These are phyloP conservation scores for Penicillium sp. DNA, from an alignment of 2,329 filamentous ascomycete species.

Conservation along the genomic window DNA sequence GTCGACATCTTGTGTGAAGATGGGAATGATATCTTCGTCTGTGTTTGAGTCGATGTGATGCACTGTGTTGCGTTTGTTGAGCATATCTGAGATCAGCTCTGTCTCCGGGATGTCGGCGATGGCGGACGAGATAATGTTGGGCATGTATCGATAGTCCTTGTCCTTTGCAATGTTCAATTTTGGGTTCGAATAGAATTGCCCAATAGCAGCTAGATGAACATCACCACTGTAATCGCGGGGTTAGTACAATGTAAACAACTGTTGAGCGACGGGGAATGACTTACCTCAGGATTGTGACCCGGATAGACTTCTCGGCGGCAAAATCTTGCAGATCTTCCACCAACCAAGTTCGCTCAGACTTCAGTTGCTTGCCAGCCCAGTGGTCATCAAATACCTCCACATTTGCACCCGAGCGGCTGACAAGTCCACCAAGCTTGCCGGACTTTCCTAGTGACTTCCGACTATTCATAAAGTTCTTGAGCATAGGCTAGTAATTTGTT, in stretches of 20 bases:
- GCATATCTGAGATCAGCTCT: slow-evolving; percentile 81
- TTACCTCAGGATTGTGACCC: slow-evolving; percentile 81
- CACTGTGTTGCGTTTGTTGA: slow-evolving; percentile 87
- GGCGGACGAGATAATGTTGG: slow-evolving; percentile 88
- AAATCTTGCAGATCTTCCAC: slow-evolving; percentile 91
- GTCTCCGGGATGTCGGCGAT: slow-evolving; percentile 92
- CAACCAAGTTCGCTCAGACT: slow-evolving; percentile 80
- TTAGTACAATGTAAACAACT: background rate
- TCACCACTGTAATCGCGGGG: slow-evolving; percentile 64
- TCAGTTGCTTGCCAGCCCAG: slow-evolving; percentile 96
- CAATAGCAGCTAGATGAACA: slow-evolving; percentile 87
- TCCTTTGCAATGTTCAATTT: slow-evolving; percentile 82
- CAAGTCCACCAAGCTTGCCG: slow-evolving; percentile 73
- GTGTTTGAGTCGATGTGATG: slow-evolving; percentile 69
- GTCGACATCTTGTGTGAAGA: slow-evolving; percentile 87
- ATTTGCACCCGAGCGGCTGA: slow-evolving; percentile 88
- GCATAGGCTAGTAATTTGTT: slow-evolving; percentile 57
- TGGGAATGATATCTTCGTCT: slow-evolving; percentile 92
- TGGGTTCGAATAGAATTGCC: slow-evolving; percentile 92
- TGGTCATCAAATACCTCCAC: slow-evolving; percentile 94
- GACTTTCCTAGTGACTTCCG: slow-evolving; percentile 82
- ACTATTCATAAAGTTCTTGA: slow-evolving; percentile 74
- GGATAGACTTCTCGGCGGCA: slow-evolving; percentile 86
- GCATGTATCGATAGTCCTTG: slow-evolving; percentile 93
- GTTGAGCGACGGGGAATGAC: slow-evolving; percentile 4